Conservation (phyloP, 202 grass and related monocot genomes). For the Sporobolus alterniflorus region DNA sequence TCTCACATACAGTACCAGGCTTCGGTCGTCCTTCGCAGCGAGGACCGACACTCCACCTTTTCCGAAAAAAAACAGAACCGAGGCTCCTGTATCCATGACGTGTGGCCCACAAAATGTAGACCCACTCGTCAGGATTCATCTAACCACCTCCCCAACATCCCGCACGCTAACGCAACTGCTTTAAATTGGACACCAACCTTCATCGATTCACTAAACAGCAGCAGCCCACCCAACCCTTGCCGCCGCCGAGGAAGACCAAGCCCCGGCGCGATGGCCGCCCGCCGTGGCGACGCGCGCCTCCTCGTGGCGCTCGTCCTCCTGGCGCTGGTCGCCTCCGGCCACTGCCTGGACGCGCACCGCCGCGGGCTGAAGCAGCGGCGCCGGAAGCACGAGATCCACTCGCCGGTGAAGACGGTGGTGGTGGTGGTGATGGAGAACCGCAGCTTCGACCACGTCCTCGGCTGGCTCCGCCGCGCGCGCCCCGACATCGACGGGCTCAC, state of each 20-base stretch:
- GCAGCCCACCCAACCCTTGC: slow-evolving; percentile 11
- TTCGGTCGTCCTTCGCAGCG: too few relatives aligned
- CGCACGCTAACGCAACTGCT: slow-evolving; percentile 32
- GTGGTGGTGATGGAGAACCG: slow-evolving; percentile 97
- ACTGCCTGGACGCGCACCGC: slow-evolving; percentile 63
- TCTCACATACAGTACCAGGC: too few relatives aligned
- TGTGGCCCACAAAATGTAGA: background rate
- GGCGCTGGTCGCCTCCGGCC: slow-evolving; percentile 56
- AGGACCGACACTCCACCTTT: too few relatives aligned
- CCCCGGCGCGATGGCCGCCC: slow-evolving; percentile 39
- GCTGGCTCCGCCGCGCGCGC: slow-evolving; percentile 66
- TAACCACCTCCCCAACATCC: slow-evolving; percentile 18
- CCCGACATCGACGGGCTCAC: slow-evolving; percentile 96
- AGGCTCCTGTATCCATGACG: background rate
- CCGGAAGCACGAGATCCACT: slow-evolving; percentile 89
- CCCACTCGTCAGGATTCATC: slow-evolving; percentile 10
- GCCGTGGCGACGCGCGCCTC: slow-evolving; percentile 18
- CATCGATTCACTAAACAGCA: background rate
- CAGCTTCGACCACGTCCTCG: slow-evolving; percentile 96
- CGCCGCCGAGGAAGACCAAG: background rate
- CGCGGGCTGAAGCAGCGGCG: slow-evolving; percentile 44
- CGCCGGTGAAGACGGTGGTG: slow-evolving; percentile 94
- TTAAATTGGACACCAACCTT: background rate
- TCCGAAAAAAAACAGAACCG: too few relatives aligned
- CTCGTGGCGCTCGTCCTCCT: slow-evolving; percentile 44